A percentile compares a stretch with the other conserved stretches of the same genome.
These are phyloP conservation scores for Drosera capensis DNA, from an alignment of 148 eudicot genomes.

Conservation along the genomic window DNA sequence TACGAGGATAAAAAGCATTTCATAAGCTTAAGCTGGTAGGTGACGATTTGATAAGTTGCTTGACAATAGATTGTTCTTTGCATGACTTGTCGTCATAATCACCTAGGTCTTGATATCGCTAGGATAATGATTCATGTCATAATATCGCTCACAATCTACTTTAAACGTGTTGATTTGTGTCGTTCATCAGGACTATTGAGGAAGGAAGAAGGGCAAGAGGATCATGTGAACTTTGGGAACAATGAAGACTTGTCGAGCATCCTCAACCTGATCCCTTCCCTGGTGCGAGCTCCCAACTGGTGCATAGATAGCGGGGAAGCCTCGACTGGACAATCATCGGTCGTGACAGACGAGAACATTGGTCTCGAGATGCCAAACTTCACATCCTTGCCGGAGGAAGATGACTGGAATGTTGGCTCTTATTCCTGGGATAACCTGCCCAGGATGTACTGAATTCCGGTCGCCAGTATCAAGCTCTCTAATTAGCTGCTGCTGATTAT, in stretches of 20 bases:
- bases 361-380: slow-evolving; percentile 9
- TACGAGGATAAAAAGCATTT: too few relatives aligned
- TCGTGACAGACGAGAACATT: slow-evolving; percentile 11
- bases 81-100: too few relatives aligned
- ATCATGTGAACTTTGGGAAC: slow-evolving; percentile 17
- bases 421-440: slow-evolving; percentile 58
- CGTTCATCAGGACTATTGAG: slow-evolving; percentile 1
- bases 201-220: slow-evolving; percentile 18
- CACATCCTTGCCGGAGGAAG: slow-evolving; percentile 13
- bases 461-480: background rate
- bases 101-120: too few relatives aligned
- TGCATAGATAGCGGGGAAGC: slow-evolving; percentile 21
- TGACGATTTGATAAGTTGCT: too few relatives aligned
- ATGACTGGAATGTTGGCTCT: slow-evolving; percentile 18
- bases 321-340: slow-evolving; percentile 20
- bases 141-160: too few relatives aligned
- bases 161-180: background rate
- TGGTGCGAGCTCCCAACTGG: slow-evolving; percentile 39
- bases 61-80: too few relatives aligned
- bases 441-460: slow-evolving; percentile 16
- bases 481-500: too few relatives aligned
- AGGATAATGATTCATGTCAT: too few relatives aligned
- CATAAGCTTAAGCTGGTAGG: too few relatives aligned
- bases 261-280: slow-evolving; percentile 48
- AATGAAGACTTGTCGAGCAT: slow-evolving; percentile 55